Base-by-base conservation (phyloP, 257 asterid species). In the Rehmannia glutinosa region DNA sequence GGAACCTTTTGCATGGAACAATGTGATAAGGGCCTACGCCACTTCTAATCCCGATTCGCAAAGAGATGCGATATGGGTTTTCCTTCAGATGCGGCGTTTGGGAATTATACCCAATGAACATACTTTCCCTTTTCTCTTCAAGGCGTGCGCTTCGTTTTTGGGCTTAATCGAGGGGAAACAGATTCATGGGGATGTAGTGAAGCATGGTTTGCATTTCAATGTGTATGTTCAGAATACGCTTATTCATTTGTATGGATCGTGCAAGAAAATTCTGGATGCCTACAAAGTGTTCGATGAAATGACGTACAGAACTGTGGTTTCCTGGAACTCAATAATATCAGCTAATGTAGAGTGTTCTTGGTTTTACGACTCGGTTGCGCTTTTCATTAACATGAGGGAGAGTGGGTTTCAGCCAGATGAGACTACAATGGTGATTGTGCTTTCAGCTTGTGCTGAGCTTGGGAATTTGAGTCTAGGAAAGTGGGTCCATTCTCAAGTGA, bases 251-350 rank as follows among this genome's bases (percentile, higher is more conserved):
- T 86, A 86, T 21, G 94, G 94, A 0, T 51, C 82, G 1, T 88
- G 93, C 58, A 88, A 73, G 75, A 82, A 77, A 65, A 64, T 88
- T 7, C 28, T 54, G 27, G 84, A 81, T 46, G 77, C 94, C 1
- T 73, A 70, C 53, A 78, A 62, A 17, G 72, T 89, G 90, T 91
- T 91, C 38, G 90, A 80, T 45, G 81, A 68, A 85, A 91, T 91
- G 96, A 24, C 80, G 0, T 17, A 24, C 0, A 80, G 89, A 74
- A 89, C 85, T 25, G 38, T 75, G 27, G 93, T 87, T 33, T 80
- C 95, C 1, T 89, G 98, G 96, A 89, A 91, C 77, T 85, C 93
- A 23, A 77, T 89, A 2, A 80, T 91, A n/a, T 74, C 84, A 1
- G 95, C 86, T 33, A 73, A 43, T 47, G 74, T 74, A 8, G 87